These are phyloP conservation scores for Serendipita sp. DNA, from an alignment of 768 basidiomycete species.

Conservation along the genomic window DNA sequence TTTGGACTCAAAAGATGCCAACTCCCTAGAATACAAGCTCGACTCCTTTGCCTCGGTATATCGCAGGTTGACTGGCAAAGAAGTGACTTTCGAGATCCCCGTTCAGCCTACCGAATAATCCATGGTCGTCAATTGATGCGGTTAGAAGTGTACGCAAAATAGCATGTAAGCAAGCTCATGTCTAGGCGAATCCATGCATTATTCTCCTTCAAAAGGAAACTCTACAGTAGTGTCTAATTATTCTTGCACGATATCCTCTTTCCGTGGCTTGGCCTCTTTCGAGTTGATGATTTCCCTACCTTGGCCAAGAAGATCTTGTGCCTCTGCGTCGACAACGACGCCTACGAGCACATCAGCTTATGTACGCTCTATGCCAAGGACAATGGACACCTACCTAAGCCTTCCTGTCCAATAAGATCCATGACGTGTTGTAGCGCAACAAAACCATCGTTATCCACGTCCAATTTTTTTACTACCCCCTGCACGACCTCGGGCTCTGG, in stretches of 20 bases:
- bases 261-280: conserved; percentile 43
- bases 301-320: conserved; percentile 66
- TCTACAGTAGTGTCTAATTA: conserved; percentile 11
- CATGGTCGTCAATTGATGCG: not conserved
- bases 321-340: conserved; percentile 61
- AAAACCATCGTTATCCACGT: conserved; percentile 89
- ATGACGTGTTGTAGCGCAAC: conserved; percentile 92
- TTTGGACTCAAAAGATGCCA: conserved; percentile 95
- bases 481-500: conserved; percentile 81
- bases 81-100: conserved; percentile 88
- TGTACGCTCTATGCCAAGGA: not conserved
- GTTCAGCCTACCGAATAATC: conserved; percentile 18
- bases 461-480: conserved; percentile 79
- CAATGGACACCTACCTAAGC: conserved; percentile 37
- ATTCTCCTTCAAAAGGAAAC: not conserved
- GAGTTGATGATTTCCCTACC: conserved; percentile 66
- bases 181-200: not conserved
- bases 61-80: conserved; percentile 89
- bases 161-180: conserved; percentile 1
- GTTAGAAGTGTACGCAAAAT: not conserved
- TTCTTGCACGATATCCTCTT: conserved; percentile 89
- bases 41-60: conserved; percentile 98
- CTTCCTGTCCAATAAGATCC: conserved; percentile 74
- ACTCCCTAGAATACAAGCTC: conserved; percentile 98
- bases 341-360: not conserved